Conservation (phyloP, 176 grass and related monocot genomes). For the Tillandsia fasciculata region DNA sequence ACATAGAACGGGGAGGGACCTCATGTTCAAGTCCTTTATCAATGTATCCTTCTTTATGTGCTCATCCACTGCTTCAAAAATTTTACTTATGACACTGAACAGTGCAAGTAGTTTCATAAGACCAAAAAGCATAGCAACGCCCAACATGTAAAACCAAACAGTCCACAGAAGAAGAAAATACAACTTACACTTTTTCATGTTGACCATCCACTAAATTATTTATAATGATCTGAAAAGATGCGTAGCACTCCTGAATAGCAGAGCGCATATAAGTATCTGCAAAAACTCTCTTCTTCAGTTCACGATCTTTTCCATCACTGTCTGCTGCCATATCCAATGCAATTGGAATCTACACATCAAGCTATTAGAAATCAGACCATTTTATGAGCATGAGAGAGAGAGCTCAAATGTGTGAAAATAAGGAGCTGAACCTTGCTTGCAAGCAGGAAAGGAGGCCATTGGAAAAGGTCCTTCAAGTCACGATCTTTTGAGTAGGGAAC, state of each 20-base stretch:
- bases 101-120: constrained; percentile 6
- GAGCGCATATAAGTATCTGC: constrained; percentile 63
- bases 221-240: constrained; percentile 81
- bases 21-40: constrained; percentile 57
- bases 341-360: constrained; percentile 73
- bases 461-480: constrained; percentile 56
- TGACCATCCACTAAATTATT: constrained; percentile 46
- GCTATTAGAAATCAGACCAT: constrained; percentile 16
- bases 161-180: background rate
- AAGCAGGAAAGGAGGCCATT: constrained; percentile 96
- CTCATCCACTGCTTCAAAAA: constrained; percentile 50
- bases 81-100: constrained; percentile 63
- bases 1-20: constrained; percentile 53
- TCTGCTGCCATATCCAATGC: constrained; percentile 94
- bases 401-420: too few relatives aligned
- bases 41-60: constrained; percentile 31
- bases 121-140: constrained; percentile 10
- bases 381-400: background rate
- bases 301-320: constrained; percentile 71
- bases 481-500: constrained; percentile 78
- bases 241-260: constrained; percentile 90
- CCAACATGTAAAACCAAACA: constrained; percentile 1
- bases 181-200: constrained; percentile 54
- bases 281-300: constrained; percentile 70
- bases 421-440: constrained; percentile 64